A percentile compares a stretch with the other conserved stretches of the same genome.
Evolutionary conservation across 1,139 yeast species (phyloP).

Genomic region (Suzukiozyma palmioleophila): DNA sequence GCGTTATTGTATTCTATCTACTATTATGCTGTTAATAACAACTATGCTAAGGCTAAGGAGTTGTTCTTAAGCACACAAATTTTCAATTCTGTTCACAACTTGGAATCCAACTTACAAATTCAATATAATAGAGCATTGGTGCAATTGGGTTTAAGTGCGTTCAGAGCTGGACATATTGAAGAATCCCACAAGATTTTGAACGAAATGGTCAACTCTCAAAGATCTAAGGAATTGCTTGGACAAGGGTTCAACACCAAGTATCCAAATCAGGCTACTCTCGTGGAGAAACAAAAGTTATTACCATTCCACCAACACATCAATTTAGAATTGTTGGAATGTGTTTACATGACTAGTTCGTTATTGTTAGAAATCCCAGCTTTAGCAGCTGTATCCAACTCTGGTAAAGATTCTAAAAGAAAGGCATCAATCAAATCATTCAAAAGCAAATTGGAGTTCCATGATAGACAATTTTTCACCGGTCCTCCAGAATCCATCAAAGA

Average conservation of each 20-base stretch:
- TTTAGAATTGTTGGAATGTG: constrained; percentile 90
- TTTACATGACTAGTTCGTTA: constrained; percentile 84
- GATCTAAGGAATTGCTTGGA: constrained; percentile 89
- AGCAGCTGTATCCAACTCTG: constrained; percentile 43
- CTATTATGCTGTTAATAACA: constrained; percentile 85
- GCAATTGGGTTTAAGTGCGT: constrained; percentile 94
- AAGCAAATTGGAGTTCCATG: constrained; percentile 88
- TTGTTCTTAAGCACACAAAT: constrained; percentile 82
- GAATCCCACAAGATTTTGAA: constrained; percentile 87
- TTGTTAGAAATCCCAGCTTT: constrained; percentile 89
- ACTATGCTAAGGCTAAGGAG: constrained; percentile 81
- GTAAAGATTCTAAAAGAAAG: constrained; percentile 54
- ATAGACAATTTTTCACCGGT: constrained; percentile 92
- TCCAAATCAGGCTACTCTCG: constrained; percentile 52
- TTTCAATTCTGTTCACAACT: constrained; percentile 74
- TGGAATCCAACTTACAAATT: constrained; percentile 85
- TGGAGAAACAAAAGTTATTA: constrained; percentile 77
- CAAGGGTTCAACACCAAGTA: constrained; percentile 79
- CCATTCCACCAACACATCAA: constrained; percentile 99
- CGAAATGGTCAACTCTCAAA: constrained; percentile 82
- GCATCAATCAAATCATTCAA: constrained; percentile 80
- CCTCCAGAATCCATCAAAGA: constrained; percentile 98
- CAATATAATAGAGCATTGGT: constrained; percentile 93
- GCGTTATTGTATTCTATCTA: constrained; percentile 85
- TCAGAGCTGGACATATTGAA: constrained; percentile 80